A percentile compares a stretch with the other conserved stretches of the same genome.
Conservation (phyloP, 2,329 filamentous ascomycete species). For the Plectosphaerella cucumerina region DNA sequence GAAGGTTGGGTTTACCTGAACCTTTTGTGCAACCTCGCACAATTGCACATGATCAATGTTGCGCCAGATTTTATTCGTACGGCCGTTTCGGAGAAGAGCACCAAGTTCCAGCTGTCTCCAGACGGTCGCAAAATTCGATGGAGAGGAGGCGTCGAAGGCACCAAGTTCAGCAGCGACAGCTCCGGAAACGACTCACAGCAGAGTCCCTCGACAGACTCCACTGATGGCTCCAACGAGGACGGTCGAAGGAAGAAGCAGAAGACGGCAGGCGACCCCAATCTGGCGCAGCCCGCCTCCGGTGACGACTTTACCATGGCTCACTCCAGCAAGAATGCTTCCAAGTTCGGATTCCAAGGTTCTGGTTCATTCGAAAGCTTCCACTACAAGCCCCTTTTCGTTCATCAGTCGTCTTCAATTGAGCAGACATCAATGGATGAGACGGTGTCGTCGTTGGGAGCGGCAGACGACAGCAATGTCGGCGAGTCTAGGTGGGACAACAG, state of each 20-base stretch:
- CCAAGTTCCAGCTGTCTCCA: constrained; percentile 70
- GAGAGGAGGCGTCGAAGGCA: constrained; percentile 65
- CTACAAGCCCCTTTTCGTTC: constrained; percentile 60
- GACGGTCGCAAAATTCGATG: constrained; percentile 79
- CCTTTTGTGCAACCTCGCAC: constrained; percentile 74
- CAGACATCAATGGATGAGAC: constrained; percentile 45
- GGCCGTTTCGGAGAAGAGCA: constrained; percentile 66
- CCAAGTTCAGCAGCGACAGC: constrained; percentile 62
- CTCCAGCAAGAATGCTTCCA: constrained; percentile 32
- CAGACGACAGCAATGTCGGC: constrained; percentile 44
- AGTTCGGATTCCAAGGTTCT: constrained; percentile 31
- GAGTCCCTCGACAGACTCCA: constrained; percentile 46
- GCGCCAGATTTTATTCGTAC: constrained; percentile 72
- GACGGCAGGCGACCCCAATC: constrained; percentile 19
- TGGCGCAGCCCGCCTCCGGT: constrained; percentile 16
- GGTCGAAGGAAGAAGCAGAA: constrained; percentile 42
- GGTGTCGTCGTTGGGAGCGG: constrained; percentile 40
- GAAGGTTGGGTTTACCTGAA: constrained; percentile 84
- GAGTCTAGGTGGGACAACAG: constrained; percentile 43
- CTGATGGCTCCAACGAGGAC: constrained; percentile 36
- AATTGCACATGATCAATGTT: constrained; percentile 81
- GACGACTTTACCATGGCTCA: constrained; percentile 27
- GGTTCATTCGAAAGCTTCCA: constrained; percentile 49
- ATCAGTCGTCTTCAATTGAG: constrained; percentile 41
- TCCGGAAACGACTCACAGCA: constrained; percentile 43